A percentile compares a stretch with the other conserved stretches of the same genome.
Evolutionary conservation across 495 filamentous ascomycete species (phyloP).

Genomic region (Aspergillus nidulans): DNA sequence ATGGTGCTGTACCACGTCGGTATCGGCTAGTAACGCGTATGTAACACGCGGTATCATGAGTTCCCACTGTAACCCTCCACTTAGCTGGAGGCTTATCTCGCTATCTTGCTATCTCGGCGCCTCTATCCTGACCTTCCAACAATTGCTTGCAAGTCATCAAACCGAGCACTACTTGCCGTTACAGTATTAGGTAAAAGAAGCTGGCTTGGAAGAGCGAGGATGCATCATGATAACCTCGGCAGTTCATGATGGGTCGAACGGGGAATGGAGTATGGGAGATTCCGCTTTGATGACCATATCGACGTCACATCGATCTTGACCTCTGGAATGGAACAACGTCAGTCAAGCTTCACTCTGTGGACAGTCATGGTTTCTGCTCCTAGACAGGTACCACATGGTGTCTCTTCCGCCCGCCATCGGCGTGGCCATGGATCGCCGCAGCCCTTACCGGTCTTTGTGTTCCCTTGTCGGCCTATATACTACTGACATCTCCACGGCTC

Average conservation of each 20-base stretch:
- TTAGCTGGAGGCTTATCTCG: neutral
- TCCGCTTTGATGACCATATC: neutral
- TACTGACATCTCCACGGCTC: neutral
- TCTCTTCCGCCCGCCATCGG: neutral
- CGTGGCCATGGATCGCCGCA: neutral
- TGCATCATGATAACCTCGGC: too few species aligned
- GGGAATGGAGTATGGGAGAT: neutral
- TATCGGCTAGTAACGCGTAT: neutral
- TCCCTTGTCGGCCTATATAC: neutral
- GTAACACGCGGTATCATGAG: neutral
- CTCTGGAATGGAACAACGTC: constrained; percentile 10
- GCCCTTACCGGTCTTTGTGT: neutral
- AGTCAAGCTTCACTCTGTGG: neutral
- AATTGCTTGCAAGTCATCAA: neutral
- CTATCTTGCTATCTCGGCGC: neutral
- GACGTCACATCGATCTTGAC: constrained; percentile 13
- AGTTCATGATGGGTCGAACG: too few species aligned
- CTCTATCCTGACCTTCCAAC: neutral
- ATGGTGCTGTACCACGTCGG: neutral
- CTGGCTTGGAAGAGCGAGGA: neutral
- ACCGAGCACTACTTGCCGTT: neutral
- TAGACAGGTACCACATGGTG: neutral
- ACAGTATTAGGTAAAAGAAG: neutral
- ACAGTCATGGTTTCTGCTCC: neutral
- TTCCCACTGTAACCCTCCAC: neutral